A percentile compares a stretch with the other conserved stretches of the same genome.
Evolutionary conservation across 1,139 yeast species (phyloP).

Genomic region (Hansenula sp.): DNA sequence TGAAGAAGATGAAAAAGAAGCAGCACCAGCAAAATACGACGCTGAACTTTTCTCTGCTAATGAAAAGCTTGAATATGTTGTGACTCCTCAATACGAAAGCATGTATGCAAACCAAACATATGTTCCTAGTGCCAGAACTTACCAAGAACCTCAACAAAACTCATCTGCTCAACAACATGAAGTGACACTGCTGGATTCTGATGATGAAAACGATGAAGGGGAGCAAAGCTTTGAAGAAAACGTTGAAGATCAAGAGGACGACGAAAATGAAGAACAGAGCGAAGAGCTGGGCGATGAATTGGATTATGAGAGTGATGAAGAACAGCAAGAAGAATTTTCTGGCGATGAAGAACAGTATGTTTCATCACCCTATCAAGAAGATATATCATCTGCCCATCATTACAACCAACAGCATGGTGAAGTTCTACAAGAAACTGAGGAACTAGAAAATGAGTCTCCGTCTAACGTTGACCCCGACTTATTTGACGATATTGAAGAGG

Average conservation of each 20-base stretch:
- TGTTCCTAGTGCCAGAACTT: not conserved
- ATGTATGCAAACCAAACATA: not conserved
- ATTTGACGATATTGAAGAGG: not conserved
- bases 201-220: not conserved
- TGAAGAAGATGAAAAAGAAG: constrained; percentile 1
- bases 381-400: too few relatives aligned
- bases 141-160: not conserved
- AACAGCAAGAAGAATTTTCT: not conserved
- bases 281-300: too few relatives aligned
- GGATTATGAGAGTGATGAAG: not conserved
- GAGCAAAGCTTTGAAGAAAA: not conserved
- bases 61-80: not conserved
- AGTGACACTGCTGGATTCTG: constrained; percentile 1
- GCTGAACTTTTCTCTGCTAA: not conserved
- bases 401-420: too few relatives aligned
- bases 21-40: not conserved
- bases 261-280: not conserved
- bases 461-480: too few relatives aligned
- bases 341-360: not conserved
- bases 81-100: constrained; percentile 1
- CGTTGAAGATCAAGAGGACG: not conserved
- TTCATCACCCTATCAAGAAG: too few relatives aligned
- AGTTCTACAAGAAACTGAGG: too few relatives aligned
- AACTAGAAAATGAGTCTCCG: too few relatives aligned
- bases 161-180: constrained; percentile 3